Evolutionary conservation across 495 filamentous ascomycete genomes (phyloP), one percentile per base, ranked within the genome.

Genomic region (Hypoxylon fragiforme): DNA sequence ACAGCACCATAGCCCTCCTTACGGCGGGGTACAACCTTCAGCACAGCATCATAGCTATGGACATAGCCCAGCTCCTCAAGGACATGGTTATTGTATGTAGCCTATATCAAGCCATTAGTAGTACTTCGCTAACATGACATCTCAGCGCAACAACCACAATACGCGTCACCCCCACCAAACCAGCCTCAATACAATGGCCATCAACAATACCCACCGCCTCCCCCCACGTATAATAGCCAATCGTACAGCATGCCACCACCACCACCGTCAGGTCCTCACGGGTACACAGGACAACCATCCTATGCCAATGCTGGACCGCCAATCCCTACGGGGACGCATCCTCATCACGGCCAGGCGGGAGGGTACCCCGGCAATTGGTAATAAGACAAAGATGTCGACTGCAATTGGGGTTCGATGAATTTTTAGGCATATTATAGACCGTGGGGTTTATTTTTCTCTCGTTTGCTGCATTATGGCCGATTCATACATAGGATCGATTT

Each of bases 131-230:
- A 52, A 54, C 49, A n/a, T 68, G 66, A 37, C 54, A 50, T 15
- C 54, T 50, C n/a, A 50, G 54, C 54, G 3, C 63, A 67, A 32
- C 62, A 68, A 40, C 54, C 65, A 8, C 46, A 53, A 45, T 70
- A 72, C 21, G 47, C 60, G 30, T 58, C 57, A 12, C 57, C 63
- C 5, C 56, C 65, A 0, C 55, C 51, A 9, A 53, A 35, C 28
- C 65, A 58, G 39, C 32, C 60, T 20, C 60, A 50, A 30, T 58
- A 54, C 11, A 54, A 47, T 26, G 51, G 44, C 19, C 57, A 62
- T 22, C 68, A 70, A 54, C 62, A 66, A 45, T 67, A 70, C 28
- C 60, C 58, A 4, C 65, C 72, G 22, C 68, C 68, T 37, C 64
- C 67, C 20, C 63, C 59, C 39, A 58, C 64, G 21, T 66, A 57